Conservation (phyloP, 176 grass and related monocot genomes). For the Zoysia pacifica region DNA sequence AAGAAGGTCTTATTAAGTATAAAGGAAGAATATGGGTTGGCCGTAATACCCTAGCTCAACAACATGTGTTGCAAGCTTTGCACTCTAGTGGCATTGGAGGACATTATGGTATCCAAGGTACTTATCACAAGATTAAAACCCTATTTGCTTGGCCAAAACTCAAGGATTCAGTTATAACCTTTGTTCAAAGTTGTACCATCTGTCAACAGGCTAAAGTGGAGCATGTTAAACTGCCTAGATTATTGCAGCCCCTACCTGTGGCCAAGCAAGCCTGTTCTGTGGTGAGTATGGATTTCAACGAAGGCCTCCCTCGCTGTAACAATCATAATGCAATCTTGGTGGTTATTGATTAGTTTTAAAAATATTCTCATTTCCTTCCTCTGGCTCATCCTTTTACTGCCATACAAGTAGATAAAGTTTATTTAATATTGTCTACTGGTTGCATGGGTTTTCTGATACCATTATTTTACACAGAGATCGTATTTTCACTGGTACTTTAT, state of each 20-base stretch:
- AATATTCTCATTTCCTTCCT: not conserved
- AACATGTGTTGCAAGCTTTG: not conserved
- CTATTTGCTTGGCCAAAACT: not conserved
- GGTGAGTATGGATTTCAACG: not conserved
- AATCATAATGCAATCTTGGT: not conserved
- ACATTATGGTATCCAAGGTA: not conserved
- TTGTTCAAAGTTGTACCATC: not conserved
- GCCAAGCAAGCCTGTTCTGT: not conserved
- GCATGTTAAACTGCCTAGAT: not conserved
- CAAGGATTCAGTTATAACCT: not conserved
- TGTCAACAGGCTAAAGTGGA: not conserved
- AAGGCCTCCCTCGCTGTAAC: not conserved
- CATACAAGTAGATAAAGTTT: not conserved
- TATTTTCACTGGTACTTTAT: not conserved
- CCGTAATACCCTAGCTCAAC: accelerated
- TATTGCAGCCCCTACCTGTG: not conserved
- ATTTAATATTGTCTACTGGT: not conserved
- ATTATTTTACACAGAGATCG: not conserved
- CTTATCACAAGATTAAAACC: not conserved
- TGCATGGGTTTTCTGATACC: not conserved
- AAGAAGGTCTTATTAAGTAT: too few species aligned
- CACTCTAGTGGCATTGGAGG: not conserved
- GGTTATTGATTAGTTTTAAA: not conserved
- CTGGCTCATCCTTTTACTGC: not conserved
- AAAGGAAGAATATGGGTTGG: not conserved